Base-by-base conservation (phyloP, 2,329 filamentous ascomycete species). In the Didymella sp. region DNA sequence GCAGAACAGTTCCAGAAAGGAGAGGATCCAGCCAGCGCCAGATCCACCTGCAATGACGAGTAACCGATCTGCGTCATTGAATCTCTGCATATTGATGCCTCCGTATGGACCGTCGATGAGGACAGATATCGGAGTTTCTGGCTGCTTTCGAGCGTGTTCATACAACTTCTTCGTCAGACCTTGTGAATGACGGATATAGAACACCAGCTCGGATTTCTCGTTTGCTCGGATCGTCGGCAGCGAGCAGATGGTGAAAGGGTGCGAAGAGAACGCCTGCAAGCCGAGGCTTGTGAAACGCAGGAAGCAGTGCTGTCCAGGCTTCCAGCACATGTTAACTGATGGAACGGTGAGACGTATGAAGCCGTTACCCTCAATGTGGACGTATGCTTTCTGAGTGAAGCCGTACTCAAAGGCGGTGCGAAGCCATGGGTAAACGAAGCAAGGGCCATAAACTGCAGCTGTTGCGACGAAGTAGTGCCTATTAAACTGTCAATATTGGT, bases 391-490 rank as follows among this genome's bases (percentile, higher is more conserved):
- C 35, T 78, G 76, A 24, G 72, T 66, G 38, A 82, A 50, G n/a
- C 84, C 83, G 62, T 85, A 77, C 58, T 82, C 77, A 49, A 85
- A 76, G 52, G 74, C 80, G 2, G 81, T 83, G 13, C 79, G 75
- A 41, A 80, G 72, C 56, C 80, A 77, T 0, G 80, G 71, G 54
- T 81, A 81, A 7, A 81, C 60, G 58, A 80, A 80, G 35, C 76
- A 81, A 2, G 80, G 63, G 0, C 81, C 65, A 67, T 85, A 87
- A 6, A 87, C 62, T 0, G 80, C 78, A 8, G 75, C 84, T 0
- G 81, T 79, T 2, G 81, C 85, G 59, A 88, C 82, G 66, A 87
- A 87, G 67, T 87, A 87, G 72, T 87, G 81, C 82, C 82, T 81
- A 12, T 49, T 25, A 13, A 7, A 13, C n/a, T 44, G 49, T 61